Evolutionary conservation across 352 stramenopile species (phyloP).

Genomic region (Phytopythium delawarense): DNA sequence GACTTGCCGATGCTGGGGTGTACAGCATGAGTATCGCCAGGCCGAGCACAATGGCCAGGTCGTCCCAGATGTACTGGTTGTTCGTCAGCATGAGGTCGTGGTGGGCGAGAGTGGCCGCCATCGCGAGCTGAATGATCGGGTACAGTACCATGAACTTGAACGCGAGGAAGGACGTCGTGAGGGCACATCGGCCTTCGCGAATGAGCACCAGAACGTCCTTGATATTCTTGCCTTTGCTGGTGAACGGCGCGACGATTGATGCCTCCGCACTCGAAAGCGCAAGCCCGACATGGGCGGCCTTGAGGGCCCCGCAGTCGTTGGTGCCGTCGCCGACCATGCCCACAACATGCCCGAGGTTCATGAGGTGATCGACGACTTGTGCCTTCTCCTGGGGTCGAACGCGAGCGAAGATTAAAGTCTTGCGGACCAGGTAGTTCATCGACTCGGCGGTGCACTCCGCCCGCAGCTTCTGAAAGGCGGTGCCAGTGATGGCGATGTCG

Average conservation of each 20-base stretch:
- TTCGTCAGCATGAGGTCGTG: constrained; percentile 44
- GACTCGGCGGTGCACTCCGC: constrained; percentile 25
- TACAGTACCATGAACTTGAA: constrained; percentile 61
- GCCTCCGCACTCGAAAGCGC: constrained; percentile 82
- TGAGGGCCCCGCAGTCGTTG: constrained; percentile 87
- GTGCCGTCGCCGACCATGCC: constrained; percentile 59
- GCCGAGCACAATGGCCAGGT: constrained; percentile 44
- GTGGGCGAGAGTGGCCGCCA: constrained; percentile 28
- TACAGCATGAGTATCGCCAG: constrained; percentile 56
- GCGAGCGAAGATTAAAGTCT: constrained; percentile 53
- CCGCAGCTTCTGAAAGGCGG: constrained; percentile 35
- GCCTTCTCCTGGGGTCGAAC: constrained; percentile 51
- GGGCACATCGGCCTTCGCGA: constrained; percentile 75
- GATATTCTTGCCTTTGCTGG: constrained; percentile 78
- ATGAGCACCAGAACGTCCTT: constrained; percentile 69
- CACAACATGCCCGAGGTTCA: constrained; percentile 32
- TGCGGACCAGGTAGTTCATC: constrained; percentile 29
- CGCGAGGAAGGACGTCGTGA: constrained; percentile 52
- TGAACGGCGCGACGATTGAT: constrained; percentile 85
- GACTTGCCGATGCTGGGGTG: constrained; percentile 23
- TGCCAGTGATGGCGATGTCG: constrained; percentile 46
- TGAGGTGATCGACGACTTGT: constrained; percentile 54
- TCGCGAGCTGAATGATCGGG: constrained; percentile 46
- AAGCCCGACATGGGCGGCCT: constrained; percentile 83
- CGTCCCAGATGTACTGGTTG: constrained; percentile 63